A percentile compares a stretch with the other conserved stretches of the same genome.
phyloP scores from a whole-genome alignment of 495 filamentous ascomycete species.

The Apiosordaria backusii region DNA sequence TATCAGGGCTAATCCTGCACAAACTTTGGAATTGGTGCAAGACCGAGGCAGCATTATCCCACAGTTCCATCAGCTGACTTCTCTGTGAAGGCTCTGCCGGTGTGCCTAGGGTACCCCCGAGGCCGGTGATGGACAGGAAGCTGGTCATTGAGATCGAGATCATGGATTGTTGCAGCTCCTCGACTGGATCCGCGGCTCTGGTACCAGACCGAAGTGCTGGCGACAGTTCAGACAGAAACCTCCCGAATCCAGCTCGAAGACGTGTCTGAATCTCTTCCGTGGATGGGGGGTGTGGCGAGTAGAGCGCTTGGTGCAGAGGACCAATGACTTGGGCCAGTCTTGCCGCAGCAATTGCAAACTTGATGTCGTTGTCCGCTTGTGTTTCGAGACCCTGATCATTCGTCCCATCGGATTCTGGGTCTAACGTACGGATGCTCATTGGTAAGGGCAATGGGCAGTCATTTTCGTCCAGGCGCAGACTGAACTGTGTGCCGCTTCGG shows the following conservation, averaged over 20 bases:
- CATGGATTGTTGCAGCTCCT: constrained; percentile 18
- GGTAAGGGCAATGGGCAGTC: constrained; percentile 21
- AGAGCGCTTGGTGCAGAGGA: constrained; percentile 16
- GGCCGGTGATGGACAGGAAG: constrained; percentile 15
- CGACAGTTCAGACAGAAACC: constrained; percentile 11
- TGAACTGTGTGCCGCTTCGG: constrained; percentile 23
- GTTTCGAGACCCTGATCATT: not conserved
- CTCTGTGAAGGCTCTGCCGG: constrained; percentile 3
- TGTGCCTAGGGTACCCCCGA: constrained; percentile 4
- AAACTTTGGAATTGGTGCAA: constrained; percentile 24
- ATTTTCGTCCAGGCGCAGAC: constrained; percentile 16
- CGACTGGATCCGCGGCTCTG: constrained; percentile 10
- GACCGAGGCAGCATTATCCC: constrained; percentile 19
- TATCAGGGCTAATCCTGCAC: not conserved
- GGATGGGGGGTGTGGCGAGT: constrained; percentile 13
- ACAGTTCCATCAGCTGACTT: constrained; percentile 18
- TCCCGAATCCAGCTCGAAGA: constrained; percentile 7
- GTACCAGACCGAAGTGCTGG: not conserved
- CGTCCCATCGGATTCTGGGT: constrained; percentile 4
- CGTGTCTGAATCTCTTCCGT: constrained; percentile 4
- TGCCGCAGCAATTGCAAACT: constrained; percentile 15
- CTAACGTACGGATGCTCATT: constrained; percentile 6
- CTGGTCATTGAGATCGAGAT: constrained; percentile 16
- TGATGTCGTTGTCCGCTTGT: constrained; percentile 7
- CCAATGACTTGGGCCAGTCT: constrained; percentile 18